phyloP scores from a whole-genome alignment of 306 rosid species.

The Crotalaria pallida region DNA sequence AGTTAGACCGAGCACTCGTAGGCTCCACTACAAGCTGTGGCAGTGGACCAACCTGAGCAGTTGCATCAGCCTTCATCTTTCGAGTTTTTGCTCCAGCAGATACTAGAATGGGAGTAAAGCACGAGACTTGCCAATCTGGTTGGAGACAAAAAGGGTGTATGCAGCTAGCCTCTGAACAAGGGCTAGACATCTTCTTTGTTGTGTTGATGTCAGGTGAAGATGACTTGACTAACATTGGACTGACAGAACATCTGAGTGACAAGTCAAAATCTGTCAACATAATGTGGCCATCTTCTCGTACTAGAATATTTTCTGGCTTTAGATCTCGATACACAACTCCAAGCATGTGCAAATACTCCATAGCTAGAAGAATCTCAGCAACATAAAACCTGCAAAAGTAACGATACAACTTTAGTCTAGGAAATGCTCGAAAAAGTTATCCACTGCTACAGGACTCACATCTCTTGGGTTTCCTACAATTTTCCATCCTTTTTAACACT shows the following conservation, averaged over 20 bases:
- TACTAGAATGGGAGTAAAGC: constrained; percentile 82
- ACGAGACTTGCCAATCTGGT: constrained; percentile 94
- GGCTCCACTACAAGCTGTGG: constrained; percentile 97
- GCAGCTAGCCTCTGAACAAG: constrained; percentile 81
- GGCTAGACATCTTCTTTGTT: constrained; percentile 51
- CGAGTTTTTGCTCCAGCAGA: constrained; percentile 69
- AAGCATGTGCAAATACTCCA: constrained; percentile 95
- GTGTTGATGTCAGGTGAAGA: constrained; percentile 55
- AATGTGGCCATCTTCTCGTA: constrained; percentile 98
- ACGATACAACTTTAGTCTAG: constrained; percentile 10
- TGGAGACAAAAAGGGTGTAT: constrained; percentile 94
- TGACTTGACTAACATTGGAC: constrained; percentile 63
- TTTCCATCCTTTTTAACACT: constrained; percentile 4
- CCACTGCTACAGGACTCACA: background rate
- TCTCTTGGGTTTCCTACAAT: background rate
- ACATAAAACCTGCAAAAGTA: constrained; percentile 70
- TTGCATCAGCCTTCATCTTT: constrained; percentile 60
- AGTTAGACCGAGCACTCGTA: constrained; percentile 81
- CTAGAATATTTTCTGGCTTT: constrained; percentile 90
- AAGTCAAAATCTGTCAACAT: constrained; percentile 95
- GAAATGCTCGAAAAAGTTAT: background rate
- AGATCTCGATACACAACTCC: constrained; percentile 95
- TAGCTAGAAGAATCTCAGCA: constrained; percentile 88
- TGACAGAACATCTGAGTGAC: constrained; percentile 86
- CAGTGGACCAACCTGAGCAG: constrained; percentile 62